Evolutionary conservation across 2,329 filamentous ascomycete genomes (phyloP).

Genomic region (Aspergillus carbonarius): DNA sequence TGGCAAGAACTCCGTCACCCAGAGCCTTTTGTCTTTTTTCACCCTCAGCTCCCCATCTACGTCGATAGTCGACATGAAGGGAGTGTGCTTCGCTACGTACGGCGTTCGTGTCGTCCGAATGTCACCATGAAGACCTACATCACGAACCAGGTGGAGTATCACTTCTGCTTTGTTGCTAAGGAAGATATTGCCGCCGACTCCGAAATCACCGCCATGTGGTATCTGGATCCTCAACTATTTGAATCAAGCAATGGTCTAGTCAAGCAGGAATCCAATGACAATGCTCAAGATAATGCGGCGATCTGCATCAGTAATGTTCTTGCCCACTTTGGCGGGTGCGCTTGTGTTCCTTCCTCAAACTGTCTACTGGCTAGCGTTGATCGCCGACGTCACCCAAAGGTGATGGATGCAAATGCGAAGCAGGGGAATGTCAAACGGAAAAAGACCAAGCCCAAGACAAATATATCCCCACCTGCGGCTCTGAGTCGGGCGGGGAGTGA

Average conservation of each 20-base stretch:
- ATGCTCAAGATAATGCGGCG: conserved; percentile 42
- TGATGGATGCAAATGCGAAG: conserved; percentile 36
- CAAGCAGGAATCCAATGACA: conserved; percentile 43
- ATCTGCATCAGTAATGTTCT: conserved; percentile 49
- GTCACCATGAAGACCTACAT: conserved; percentile 84
- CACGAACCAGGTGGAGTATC: conserved; percentile 73
- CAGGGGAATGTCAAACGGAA: conserved; percentile 49
- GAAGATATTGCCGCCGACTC: conserved; percentile 64
- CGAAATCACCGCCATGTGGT: conserved; percentile 52
- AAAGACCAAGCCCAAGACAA: conserved; percentile 48
- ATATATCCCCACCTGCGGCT: conserved; percentile 54
- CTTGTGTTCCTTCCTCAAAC: conserved; percentile 40
- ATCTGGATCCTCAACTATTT: conserved; percentile 43
- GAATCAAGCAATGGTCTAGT: conserved; percentile 40
- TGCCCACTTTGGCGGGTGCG: conserved; percentile 51
- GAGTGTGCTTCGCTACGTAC: conserved; percentile 81
- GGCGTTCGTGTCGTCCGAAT: conserved; percentile 88
- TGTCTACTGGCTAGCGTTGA: conserved; percentile 47
- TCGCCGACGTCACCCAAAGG: conserved; percentile 40
- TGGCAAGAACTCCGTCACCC: conserved; percentile 64
- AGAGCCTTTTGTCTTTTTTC: conserved; percentile 79
- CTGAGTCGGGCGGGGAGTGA: conserved; percentile 63
- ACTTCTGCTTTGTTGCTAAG: conserved; percentile 89
- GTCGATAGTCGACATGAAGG: conserved; percentile 90
- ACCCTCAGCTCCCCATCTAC: conserved; percentile 82